Conservation (phyloP, 495 filamentous ascomycete species). For the Margaritispora aquatica region DNA sequence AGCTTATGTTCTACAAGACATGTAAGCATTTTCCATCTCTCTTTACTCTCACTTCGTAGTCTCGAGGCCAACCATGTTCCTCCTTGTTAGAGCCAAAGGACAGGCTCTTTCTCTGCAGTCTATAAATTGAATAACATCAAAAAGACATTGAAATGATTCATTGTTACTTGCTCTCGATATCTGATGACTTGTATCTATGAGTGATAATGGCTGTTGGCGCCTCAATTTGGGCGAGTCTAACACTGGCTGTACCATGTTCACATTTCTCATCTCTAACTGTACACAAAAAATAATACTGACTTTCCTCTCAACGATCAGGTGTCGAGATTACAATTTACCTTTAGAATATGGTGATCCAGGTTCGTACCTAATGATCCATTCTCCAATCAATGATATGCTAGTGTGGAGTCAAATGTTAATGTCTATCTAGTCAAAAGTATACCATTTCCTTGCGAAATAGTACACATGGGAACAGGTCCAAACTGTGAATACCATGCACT, state of each 20-base stretch:
- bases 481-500: slow-evolving; percentile 76
- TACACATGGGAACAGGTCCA: slow-evolving; percentile 74
- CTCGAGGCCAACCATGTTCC: too few species aligned
- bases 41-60: too few species aligned
- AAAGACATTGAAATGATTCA: neutral
- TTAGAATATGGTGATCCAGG: slow-evolving; percentile 67
- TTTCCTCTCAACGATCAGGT: slow-evolving; percentile 22
- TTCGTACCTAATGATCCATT: neutral
- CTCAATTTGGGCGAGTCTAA: too few species aligned
- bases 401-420: neutral
- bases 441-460: slow-evolving; percentile 82
- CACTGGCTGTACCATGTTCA: too few species aligned
- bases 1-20: slow-evolving; percentile 59
- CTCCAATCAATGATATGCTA: neutral
- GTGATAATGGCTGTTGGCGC: too few species aligned
- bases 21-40: too few species aligned
- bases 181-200: too few species aligned
- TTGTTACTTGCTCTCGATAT: too few species aligned
- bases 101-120: too few species aligned
- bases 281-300: neutral
- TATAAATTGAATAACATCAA: too few species aligned
- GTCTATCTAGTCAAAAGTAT: slow-evolving; percentile 43
- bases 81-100: too few species aligned
- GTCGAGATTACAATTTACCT: slow-evolving; percentile 64
- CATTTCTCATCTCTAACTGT: neutral